Base-by-base conservation (phyloP, 495 filamentous ascomycete genomes). In the Penicillium cinerascens region DNA sequence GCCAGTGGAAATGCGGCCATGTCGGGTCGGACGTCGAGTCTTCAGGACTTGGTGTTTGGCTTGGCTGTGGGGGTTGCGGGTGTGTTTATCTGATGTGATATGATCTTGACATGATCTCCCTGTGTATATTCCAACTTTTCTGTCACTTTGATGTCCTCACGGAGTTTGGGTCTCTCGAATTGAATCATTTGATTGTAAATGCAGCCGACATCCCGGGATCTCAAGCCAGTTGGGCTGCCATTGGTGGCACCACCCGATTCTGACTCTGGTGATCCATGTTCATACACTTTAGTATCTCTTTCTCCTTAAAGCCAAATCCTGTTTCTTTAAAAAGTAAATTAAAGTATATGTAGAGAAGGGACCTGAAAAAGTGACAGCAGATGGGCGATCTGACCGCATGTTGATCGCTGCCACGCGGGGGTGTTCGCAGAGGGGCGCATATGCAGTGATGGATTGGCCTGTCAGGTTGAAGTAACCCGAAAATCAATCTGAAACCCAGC, bases 11-110 rank as follows among this genome's bases (percentile, higher is more conserved):
- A 68, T 45, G 54, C 60, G 16, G 73, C 66, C 33, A 36, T 52
- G 13, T 44, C 49, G 10, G 54, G 56, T 5, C 63, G 66, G 54
- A 51, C 60, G 21, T 47, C 71, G 36, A 70, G 68, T 60, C 56
- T 78, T 1, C 63, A 71, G n/a, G 74, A 74, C 42, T 47, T 76
- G 13, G 51, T 70, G n/a, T 58, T 78, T 37, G 75, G 72, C 7
- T 25, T 76, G 44, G 58, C 63, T 33, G 64, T 76, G 44, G 77
- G 71, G 7, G 56, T 76, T 52, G 71, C 72, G 9, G 75, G 72
- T 10, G 70, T 71, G 62, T 70, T 77, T 60, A 61, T 74, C 50
- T 76, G 60, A 74, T 59, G 41, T 46, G 39, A 63, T 51, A 51
- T 56, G 61, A 56, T 33, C 37, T 59, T 49, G 45, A 47, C 15